These are phyloP conservation scores for Schoenoplectus tabernaemontani DNA, from an alignment of 202 grass and related monocot species.

Conservation along the genomic window DNA sequence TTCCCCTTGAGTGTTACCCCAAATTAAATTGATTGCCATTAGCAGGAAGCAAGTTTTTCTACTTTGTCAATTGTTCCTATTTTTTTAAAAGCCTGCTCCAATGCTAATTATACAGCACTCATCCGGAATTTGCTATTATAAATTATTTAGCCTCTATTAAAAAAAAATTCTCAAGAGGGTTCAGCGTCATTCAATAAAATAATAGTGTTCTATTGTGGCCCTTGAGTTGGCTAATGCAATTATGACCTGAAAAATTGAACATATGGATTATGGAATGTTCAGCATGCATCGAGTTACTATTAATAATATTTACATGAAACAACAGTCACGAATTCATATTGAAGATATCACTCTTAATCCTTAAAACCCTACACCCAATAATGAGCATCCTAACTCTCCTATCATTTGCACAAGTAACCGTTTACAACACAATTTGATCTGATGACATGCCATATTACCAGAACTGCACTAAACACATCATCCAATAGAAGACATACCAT, in stretches of 20 bases:
- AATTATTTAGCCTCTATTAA: not conserved
- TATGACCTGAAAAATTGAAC: not conserved
- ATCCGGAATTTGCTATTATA: not conserved
- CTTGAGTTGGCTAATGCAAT: not conserved
- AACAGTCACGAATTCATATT: not conserved
- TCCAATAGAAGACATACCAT: not conserved
- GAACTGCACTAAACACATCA: not conserved
- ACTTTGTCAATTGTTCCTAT: not conserved
- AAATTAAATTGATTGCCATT: not conserved
- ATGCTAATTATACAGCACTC: not conserved
- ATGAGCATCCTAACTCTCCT: not conserved
- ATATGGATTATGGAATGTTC: not conserved
- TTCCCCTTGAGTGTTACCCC: too few relatives aligned
- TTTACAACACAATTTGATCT: not conserved
- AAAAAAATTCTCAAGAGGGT: not conserved
- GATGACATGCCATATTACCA: not conserved
- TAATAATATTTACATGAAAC: not conserved
- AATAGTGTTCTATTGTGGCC: not conserved
- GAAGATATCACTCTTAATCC: not conserved
- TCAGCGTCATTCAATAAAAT: not conserved
- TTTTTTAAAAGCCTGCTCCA: not conserved
- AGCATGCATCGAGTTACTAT: not conserved
- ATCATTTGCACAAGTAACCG: not conserved
- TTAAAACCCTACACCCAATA: not conserved
- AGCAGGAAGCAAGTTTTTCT: not conserved